Percentiles rank a stretch among this genome's conserved stretches.
Evolutionary conservation across 345 rosid species (phyloP).

Genomic region (Carallia brachiata): DNA sequence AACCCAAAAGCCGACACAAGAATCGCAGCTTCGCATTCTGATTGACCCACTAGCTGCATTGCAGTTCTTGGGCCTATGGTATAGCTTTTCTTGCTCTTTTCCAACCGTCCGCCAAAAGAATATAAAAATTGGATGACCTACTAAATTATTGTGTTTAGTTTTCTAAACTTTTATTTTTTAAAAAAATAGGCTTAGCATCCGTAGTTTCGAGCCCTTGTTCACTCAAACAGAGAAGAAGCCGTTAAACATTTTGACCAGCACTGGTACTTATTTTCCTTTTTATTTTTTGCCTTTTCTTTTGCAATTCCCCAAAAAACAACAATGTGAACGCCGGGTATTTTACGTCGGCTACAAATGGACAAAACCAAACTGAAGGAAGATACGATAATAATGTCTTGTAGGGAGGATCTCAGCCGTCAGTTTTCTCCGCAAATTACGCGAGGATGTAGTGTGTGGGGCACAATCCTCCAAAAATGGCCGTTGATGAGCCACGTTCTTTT

Average conservation of each 20-base stretch:
- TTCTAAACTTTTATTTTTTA: too few relatives aligned
- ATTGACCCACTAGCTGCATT: constrained; percentile 3
- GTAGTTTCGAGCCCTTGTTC: too few relatives aligned
- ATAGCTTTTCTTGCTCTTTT: background rate
- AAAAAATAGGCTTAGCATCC: too few relatives aligned
- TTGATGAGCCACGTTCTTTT: background rate
- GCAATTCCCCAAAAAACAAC: too few relatives aligned
- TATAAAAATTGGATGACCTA: too few relatives aligned
- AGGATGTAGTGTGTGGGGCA: background rate
- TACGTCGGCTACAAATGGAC: background rate
- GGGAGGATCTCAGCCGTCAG: constrained; percentile 39
- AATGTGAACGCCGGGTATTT: background rate
- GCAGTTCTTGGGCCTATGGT: constrained; percentile 5
- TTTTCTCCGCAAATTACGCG: constrained; percentile 18
- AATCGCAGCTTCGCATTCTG: background rate
- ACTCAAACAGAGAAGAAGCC: too few relatives aligned
- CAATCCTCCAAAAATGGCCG: too few relatives aligned
- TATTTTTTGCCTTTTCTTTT: too few relatives aligned
- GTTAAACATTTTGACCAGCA: too few relatives aligned
- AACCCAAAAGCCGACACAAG: constrained; percentile 14
- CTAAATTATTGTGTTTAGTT: too few relatives aligned
- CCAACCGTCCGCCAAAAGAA: background rate
- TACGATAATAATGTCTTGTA: constrained; percentile 12
- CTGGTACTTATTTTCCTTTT: too few relatives aligned
- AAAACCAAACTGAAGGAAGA: constrained; percentile 1